Evolutionary conservation across 208 protist genomes (phyloP), one percentile per base, ranked within the genome.

Genomic region (Leishmania turanica): DNA sequence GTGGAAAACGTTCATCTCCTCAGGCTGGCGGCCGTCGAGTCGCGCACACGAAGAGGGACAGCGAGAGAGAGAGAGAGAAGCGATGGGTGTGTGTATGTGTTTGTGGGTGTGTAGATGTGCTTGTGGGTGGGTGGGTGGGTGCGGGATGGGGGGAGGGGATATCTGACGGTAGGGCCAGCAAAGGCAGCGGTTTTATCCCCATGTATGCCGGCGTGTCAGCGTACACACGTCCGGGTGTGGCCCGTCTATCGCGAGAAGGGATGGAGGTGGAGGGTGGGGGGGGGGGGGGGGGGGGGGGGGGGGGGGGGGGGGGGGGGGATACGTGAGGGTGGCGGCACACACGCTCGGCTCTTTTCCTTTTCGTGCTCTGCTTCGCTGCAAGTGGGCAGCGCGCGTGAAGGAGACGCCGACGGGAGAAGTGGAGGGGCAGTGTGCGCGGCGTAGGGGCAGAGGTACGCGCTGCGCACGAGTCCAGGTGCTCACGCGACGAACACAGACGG

Each of bases 1-100:
- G 13, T 88, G 88, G 19, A 92, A 80, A 51, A 90, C 82, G 75
- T 93, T 88, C 89, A 96, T 94, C 19, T 1, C 34, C 21, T 7
- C 64, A 8, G 64, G 15, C 64, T 15, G 65, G 8, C 40, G 37
- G 42, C 40, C 8, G 40, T 71, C 19, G 17, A 45, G 31, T 15
- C 27, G 37, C 31, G 27, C 65, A n/a, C 37, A 71, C 40, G 15
- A 40, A 42, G 19, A n/a, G 19, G 24, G 37, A 47, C 19, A 71
- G 37, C 17, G 65, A 70, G 37, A 37, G 37, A 37, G 34, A 1
- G 62, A 70, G 65, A 42, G 37, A 13, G 40, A n/a, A 47, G 37
- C 31, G 65, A 47, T 37, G 9, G 3, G 27, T 56, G 42, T 45
- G 5, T 45, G 42, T 0, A 0, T 45, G 42, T 8, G 45, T 47